Percentiles rank a stretch among this genome's conserved stretches.
Evolutionary conservation across 2,329 filamentous ascomycete species (phyloP).

Genomic region (Cladorrhinum sp.): DNA sequence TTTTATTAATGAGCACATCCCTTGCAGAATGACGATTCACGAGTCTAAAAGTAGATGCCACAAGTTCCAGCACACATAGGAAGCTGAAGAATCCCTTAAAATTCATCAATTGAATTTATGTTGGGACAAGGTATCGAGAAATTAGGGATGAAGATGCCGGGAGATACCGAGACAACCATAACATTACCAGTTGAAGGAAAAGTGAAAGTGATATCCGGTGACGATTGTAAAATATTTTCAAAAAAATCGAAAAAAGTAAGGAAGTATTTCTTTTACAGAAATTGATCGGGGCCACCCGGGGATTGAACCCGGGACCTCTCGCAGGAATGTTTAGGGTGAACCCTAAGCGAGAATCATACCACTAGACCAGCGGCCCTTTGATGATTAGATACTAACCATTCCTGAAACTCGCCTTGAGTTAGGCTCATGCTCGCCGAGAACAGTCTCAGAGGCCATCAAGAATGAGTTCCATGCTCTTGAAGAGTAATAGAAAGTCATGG

Average conservation of each 20-base stretch:
- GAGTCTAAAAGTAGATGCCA: too few species aligned
- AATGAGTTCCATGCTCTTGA: too few species aligned
- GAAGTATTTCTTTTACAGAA: constrained; percentile 2
- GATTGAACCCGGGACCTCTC: constrained; percentile 43
- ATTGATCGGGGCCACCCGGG: constrained; percentile 31
- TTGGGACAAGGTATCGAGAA: too few species aligned
- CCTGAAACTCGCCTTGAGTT: too few species aligned
- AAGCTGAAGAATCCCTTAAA: neutral
- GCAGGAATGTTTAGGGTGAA: constrained; percentile 33
- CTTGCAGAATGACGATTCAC: too few species aligned
- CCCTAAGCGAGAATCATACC: constrained; percentile 67
- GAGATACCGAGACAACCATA: neutral
- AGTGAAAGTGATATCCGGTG: neutral
- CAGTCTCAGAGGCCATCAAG: too few species aligned
- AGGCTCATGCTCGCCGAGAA: too few species aligned
- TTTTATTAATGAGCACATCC: too few species aligned
- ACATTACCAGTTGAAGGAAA: neutral
- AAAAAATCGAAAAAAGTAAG: neutral
- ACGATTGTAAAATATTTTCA: neutral
- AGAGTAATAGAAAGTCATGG: too few species aligned
- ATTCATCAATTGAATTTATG: too few species aligned
- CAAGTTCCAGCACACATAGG: too few species aligned
- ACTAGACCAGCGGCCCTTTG: constrained; percentile 47
- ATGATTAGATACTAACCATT: constrained; percentile 15
- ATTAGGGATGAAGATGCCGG: too few species aligned